Conservation (phyloP, 768 basidiomycete genomes). For the Russula sp. region DNA sequence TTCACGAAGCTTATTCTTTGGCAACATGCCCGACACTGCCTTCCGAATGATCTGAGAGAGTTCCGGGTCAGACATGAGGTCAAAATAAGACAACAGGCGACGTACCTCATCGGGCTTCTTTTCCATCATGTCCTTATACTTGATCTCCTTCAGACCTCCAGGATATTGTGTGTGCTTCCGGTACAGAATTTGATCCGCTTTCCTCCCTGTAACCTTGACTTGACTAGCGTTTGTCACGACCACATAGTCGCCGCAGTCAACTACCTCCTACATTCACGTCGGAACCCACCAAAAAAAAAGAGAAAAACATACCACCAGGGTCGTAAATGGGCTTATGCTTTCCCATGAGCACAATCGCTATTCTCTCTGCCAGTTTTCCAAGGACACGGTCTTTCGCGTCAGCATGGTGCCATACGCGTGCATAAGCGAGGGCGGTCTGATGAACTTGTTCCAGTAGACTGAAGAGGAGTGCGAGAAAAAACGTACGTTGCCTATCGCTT, state of each 20-base stretch:
- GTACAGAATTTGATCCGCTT: conserved; percentile 82
- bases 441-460: not conserved
- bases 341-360: conserved; percentile 95
- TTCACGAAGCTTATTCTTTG: conserved; percentile 94
- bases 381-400: conserved; percentile 87
- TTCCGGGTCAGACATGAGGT: not conserved
- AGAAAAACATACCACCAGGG: conserved; percentile 58
- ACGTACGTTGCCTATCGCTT: conserved; percentile 74
- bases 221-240: conserved; percentile 86
- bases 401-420: conserved; percentile 95
- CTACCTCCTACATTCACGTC: conserved; percentile 35
- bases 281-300: not conserved
- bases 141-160: conserved; percentile 88
- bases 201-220: conserved; percentile 84
- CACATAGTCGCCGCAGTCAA: conserved; percentile 97
- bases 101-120: conserved; percentile 86
- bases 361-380: conserved; percentile 90
- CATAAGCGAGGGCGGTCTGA: conserved; percentile 92
- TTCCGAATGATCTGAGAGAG: conserved; percentile 77
- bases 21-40: conserved; percentile 97
- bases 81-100: conserved; percentile 11
- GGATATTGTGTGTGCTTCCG: conserved; percentile 89
- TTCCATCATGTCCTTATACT: conserved; percentile 77
- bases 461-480: not conserved
- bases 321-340: conserved; percentile 99